Evolutionary conservation across 768 basidiomycete genomes (phyloP).

Genomic region (Lyophyllum shimeji): DNA sequence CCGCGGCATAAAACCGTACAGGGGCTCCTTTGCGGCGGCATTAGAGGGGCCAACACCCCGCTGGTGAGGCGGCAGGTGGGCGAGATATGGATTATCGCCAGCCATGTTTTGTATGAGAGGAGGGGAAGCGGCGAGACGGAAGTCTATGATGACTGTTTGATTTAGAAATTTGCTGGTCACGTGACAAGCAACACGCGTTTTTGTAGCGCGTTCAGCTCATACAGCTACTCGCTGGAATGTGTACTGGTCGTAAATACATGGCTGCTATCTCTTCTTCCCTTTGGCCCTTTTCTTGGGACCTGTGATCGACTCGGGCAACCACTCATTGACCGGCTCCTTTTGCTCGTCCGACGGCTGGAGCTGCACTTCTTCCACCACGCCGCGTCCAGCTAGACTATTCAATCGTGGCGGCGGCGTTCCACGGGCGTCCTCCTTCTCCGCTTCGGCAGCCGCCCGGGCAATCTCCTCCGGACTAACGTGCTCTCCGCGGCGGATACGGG

Average conservation of each 20-base stretch:
- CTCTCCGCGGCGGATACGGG: slow-evolving; percentile 50
- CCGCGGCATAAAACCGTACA: slow-evolving; percentile 75
- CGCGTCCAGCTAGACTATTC: slow-evolving; percentile 14
- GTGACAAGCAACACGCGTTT: no score
- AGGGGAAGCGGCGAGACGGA: no score
- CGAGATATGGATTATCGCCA: slow-evolving; percentile 55
- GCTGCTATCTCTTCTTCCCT: slow-evolving; percentile 18
- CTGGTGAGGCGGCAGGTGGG: slow-evolving; percentile 36
- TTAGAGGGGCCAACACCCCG: slow-evolving; percentile 28
- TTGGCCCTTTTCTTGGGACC: slow-evolving; percentile 37
- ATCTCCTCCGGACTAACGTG: slow-evolving; percentile 55
- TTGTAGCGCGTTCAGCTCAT: no score
- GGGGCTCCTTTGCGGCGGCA: slow-evolving; percentile 45
- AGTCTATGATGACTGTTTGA: not conserved
- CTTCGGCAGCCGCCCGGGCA: slow-evolving; percentile 41
- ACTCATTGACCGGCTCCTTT: slow-evolving; percentile 39
- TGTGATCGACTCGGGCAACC: slow-evolving; percentile 49
- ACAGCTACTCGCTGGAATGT: no score
- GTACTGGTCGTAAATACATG: no score
- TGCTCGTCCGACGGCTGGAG: slow-evolving; percentile 12
- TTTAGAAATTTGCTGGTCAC: not conserved
- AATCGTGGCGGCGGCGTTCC: not conserved
- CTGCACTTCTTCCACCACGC: slow-evolving; percentile 10
- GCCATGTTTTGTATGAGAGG: not conserved
- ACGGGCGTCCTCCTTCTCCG: slow-evolving; percentile 32